phyloP scores from a whole-genome alignment of 768 basidiomycete genomes.

The Rhizopogon rudus region DNA sequence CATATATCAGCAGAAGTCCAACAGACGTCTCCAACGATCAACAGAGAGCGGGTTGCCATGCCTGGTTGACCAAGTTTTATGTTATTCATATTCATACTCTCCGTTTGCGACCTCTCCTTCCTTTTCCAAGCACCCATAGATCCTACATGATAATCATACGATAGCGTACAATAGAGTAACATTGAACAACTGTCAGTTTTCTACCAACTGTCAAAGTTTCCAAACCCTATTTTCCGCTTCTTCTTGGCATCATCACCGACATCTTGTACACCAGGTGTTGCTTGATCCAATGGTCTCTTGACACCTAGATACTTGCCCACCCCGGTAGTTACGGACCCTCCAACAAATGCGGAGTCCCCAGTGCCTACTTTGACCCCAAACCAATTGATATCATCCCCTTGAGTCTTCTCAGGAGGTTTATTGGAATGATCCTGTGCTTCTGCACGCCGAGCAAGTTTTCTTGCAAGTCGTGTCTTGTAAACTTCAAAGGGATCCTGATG shows the following conservation, averaged over 20 bases:
- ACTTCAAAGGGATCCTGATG: conserved; percentile 95
- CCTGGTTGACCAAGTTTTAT: conserved; percentile 13
- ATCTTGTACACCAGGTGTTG: conserved; percentile 9
- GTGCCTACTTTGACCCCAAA: conserved; percentile 81
- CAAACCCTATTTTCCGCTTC: conserved; percentile 83
- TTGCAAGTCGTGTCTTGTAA: conserved; percentile 79
- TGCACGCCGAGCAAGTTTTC: conserved; percentile 53
- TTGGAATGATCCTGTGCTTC: conserved; percentile 27
- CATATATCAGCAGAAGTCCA: conserved; percentile 6
- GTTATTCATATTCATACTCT: not conserved
- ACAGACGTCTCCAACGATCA: not conserved
- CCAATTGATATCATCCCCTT: conserved; percentile 76
- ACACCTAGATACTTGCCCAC: conserved; percentile 78
- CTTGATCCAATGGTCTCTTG: conserved; percentile 38
- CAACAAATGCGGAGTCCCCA: conserved; percentile 29
- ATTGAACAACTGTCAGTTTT: not conserved
- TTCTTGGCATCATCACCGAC: conserved; percentile 57
- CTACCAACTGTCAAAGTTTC: conserved; percentile 84
- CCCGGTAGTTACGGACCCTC: conserved; percentile 31
- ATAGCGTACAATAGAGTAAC: not conserved
- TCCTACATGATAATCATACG: not conserved
- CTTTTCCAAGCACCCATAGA: not conserved
- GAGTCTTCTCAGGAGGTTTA: conserved; percentile 42
- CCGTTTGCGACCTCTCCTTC: not conserved
- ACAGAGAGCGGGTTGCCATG: conserved; percentile 13